phyloP scores from a whole-genome alignment of 441 rosid species.

The Geranium incanum region DNA sequence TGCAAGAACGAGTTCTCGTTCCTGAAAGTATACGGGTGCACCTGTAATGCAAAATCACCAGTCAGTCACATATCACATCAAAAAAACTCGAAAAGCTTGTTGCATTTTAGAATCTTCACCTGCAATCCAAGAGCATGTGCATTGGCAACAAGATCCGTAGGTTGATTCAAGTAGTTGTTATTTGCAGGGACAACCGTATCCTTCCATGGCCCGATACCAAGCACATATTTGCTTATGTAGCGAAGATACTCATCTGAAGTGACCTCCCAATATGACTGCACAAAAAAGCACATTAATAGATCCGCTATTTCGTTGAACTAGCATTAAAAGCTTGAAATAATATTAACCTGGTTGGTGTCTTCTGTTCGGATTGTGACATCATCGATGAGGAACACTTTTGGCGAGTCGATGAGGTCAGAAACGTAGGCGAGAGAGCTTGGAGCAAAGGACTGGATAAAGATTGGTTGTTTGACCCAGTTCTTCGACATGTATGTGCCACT shows the following conservation, averaged over 20 bases:
- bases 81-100: neutral
- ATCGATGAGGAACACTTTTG: conserved; percentile 21
- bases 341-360: conserved; percentile 25
- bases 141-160: conserved; percentile 20
- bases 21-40: conserved; percentile 25
- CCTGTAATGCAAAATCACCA: conserved; percentile 2
- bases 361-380: conserved; percentile 18
- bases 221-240: conserved; percentile 14
- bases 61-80: neutral
- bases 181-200: conserved; percentile 16
- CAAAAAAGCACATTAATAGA: neutral
- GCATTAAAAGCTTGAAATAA: neutral
- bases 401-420: conserved; percentile 19
- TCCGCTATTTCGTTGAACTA: neutral
- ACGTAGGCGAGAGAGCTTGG: conserved; percentile 18
- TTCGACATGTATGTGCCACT: conserved; percentile 21
- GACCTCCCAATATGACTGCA: conserved; percentile 21
- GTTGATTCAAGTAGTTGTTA: conserved; percentile 11
- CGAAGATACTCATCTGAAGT: conserved; percentile 19
- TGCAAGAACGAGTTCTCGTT: conserved; percentile 24
- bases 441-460: conserved; percentile 24
- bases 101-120: neutral
- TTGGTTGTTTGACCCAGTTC: conserved; percentile 22
- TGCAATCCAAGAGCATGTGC: conserved; percentile 22
- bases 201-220: conserved; percentile 24